Evolutionary conservation across 331 rosid genomes (phyloP), one percentile per base, ranked within the genome.

Genomic region (Prunus yedoensis): DNA sequence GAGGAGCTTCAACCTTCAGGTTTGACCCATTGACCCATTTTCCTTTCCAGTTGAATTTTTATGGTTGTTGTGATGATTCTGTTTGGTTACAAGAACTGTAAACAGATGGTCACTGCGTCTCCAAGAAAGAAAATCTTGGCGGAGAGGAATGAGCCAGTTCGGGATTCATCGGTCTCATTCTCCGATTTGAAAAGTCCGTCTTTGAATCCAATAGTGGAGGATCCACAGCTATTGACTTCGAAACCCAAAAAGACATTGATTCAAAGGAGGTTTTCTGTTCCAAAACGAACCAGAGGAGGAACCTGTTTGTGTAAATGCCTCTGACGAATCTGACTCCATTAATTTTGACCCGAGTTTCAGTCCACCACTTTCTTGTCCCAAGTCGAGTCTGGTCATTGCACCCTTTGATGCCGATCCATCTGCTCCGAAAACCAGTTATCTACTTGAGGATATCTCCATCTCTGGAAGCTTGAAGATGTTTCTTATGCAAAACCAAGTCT

Each of bases 271-370:
- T 66, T 30, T 41, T 51, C 58, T 15, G n/a, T 68, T 46, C 73
- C 43, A 45, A 3, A 71, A 45, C 38, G 81, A 79, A 3, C 32
- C 27, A 28, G 58, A 82, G 6, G 85, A 80, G 35, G 35, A 30
- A 61, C 28, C 79, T 6, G 41, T 56, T 9, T 62, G 63, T 30
- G 75, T 59, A 68, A 61, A 74, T 77, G 81, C 58, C 68, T 23
- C 63, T 10, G 75, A 66, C 10, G 91, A 86, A 21, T 67, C 78
- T 54, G 96, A 91, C 75, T 70, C 68, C 51, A 94, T 85, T 20
- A 89, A 85, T 82, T 86, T 91, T 64, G 89, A 88, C 35, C 91
- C 87, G 3, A 84, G 85, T 79, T 93, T 91, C 74, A 87, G 97
- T 74, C 96, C 93, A 13, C 62, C 89, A 8, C 43, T 77, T 64